phyloP scores from a whole-genome alignment of 2,329 filamentous ascomycete genomes.

The Cadophora luteo-olivacea region DNA sequence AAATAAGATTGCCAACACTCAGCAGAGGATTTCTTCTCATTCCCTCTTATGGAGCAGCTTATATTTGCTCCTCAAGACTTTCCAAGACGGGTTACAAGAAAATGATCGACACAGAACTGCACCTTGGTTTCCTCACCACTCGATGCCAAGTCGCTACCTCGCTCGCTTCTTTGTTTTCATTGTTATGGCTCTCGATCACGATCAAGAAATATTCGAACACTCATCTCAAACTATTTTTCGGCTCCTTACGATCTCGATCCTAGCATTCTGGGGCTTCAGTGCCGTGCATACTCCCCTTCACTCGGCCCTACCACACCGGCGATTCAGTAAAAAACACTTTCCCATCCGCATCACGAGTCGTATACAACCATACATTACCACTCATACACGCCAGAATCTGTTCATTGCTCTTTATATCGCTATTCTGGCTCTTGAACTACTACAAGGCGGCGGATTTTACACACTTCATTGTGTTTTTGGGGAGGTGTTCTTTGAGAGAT shows the following conservation, averaged over 20 bases:
- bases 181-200: neutral
- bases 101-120: no score
- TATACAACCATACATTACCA: neutral
- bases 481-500: neutral
- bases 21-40: no score
- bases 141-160: neutral
- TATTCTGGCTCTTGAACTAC: neutral
- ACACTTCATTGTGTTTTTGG: neutral
- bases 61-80: no score
- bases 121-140: no score
- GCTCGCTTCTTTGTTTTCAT: neutral
- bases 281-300: neutral
- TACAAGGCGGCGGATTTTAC: neutral
- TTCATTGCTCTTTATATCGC: neutral
- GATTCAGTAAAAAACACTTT: neutral
- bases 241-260: neutral
- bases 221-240: neutral
- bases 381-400: neutral
- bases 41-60: no score
- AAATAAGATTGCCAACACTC: no score
- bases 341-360: neutral
- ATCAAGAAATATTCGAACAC: neutral
- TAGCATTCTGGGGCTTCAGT: neutral
- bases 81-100: no score
- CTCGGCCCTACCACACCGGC: neutral